Evolutionary conservation across 352 stramenopile genomes (phyloP), one percentile per base, ranked within the genome.

Genomic region (Phytophthora cryptogea): DNA sequence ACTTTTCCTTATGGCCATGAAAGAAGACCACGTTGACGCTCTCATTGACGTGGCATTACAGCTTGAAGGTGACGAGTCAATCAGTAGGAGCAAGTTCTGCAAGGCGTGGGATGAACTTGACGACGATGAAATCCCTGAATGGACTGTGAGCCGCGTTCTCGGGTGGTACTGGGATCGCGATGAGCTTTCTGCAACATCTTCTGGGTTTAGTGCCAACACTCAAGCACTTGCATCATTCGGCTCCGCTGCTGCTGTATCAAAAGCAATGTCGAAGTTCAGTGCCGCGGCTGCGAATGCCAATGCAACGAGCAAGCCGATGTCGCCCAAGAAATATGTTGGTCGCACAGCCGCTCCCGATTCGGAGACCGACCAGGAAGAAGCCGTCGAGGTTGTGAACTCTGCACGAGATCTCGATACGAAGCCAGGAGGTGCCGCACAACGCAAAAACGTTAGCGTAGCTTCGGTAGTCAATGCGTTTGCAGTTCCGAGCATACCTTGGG

Each of bases 111-210:
- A 74, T 20, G 59, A 67, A 16, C 57, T 70, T 4, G 68, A 76
- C 8, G 50, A 70, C 4, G 52, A 74, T 47, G 76, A 87, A 39
- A 61, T 86, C 3, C 65, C 68, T 0, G 51, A 71, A 1, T 72
- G 63, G 48, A 80, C 70, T 2, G 75, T 78, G 45, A 63, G 69
- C 5, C 68, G 64, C 0, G 73, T 90, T 5, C 37, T 78, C 4
- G 50, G 59, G 16, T 90, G 81, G 81, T 90, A 90, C 54, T 90
- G 81, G 81, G 76, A 86, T 17, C 51, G 41, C 17, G 26, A 53
- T 10, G 45, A 51, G n/a, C n/a, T 57, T 20, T n/a, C 46, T 7
- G 39, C 62, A 8, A 62, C 41, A 33, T 20, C 44, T 54, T 64
- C 63, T 0, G 63, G 58, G 10, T 63, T 72, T 35, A 51, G 43